These are phyloP conservation scores for Apiospora saccharicola DNA, from an alignment of 2,329 filamentous ascomycete species.

Conservation along the genomic window DNA sequence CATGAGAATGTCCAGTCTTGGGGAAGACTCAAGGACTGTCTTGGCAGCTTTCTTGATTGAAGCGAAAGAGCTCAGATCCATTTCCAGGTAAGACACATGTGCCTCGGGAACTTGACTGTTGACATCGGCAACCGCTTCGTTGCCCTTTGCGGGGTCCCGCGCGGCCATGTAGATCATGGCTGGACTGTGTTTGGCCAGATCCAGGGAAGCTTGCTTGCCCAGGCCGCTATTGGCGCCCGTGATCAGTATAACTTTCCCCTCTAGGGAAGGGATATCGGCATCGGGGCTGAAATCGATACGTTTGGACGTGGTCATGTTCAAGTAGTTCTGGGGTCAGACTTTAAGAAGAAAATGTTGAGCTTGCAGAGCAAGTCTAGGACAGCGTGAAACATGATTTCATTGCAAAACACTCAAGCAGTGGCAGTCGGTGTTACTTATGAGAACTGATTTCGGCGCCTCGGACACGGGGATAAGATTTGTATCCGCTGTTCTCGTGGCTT, in stretches of 20 bases:
- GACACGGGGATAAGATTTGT: neutral
- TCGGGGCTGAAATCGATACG: neutral
- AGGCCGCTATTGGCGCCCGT: conserved; percentile 15
- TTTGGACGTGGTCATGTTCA: neutral
- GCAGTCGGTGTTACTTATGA: neutral
- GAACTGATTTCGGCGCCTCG: neutral
- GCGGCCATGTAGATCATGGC: conserved; percentile 9
- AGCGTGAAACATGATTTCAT: neutral
- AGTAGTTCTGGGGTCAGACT: neutral
- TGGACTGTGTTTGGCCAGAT: conserved; percentile 3
- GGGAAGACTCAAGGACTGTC: conserved; percentile 37
- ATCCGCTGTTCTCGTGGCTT: neutral
- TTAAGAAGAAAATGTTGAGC: neutral
- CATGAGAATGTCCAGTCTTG: conserved; percentile 48
- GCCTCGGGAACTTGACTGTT: neutral
- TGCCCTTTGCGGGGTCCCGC: neutral
- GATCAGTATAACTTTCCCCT: neutral
- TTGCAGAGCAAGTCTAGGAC: neutral
- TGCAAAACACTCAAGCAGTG: neutral
- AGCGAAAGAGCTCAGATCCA: conserved; percentile 33
- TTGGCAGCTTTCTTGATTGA: conserved; percentile 43
- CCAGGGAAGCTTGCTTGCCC: neutral
- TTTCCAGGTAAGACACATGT: conserved; percentile 28
- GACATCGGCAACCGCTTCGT: neutral
- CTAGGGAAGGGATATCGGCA: neutral